Evolutionary conservation across 257 asterid species (phyloP).

Genomic region (Solanum habrochaites): DNA sequence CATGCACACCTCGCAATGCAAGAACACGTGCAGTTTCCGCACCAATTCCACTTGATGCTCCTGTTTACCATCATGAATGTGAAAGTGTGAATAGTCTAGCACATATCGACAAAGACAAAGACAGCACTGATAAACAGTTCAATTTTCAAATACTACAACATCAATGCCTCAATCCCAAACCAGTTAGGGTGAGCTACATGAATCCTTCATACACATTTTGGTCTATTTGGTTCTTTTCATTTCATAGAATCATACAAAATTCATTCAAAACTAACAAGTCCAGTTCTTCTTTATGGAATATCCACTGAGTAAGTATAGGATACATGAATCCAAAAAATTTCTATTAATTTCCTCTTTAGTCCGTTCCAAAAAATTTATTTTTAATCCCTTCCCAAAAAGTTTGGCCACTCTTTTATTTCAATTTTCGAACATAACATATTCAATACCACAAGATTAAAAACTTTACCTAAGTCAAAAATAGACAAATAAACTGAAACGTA

Average conservation of each 20-base stretch:
- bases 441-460: too few species aligned
- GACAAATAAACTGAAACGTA: too few species aligned
- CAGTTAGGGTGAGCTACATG: background rate
- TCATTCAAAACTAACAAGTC: background rate
- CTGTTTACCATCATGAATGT: slow-evolving; percentile 9
- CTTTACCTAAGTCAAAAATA: too few species aligned
- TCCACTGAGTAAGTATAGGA: background rate
- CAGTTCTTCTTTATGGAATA: background rate
- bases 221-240: background rate
- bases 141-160: background rate
- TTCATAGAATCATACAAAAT: background rate
- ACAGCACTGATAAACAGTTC: background rate
- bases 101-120: background rate
- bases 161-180: too few species aligned
- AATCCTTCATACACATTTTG: background rate
- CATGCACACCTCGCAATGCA: slow-evolving; percentile 69
- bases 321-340: background rate
- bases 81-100: background rate
- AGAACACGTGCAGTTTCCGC: slow-evolving; percentile 82
- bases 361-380: too few species aligned
- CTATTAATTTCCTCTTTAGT: too few species aligned
- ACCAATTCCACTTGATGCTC: slow-evolving; percentile 95
- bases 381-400: too few species aligned
- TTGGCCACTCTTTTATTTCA: too few species aligned
- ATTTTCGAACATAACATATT: too few species aligned